Evolutionary conservation across 1,284 basidiomycete genomes (phyloP).

Genomic region (Ustilago esculenta): DNA sequence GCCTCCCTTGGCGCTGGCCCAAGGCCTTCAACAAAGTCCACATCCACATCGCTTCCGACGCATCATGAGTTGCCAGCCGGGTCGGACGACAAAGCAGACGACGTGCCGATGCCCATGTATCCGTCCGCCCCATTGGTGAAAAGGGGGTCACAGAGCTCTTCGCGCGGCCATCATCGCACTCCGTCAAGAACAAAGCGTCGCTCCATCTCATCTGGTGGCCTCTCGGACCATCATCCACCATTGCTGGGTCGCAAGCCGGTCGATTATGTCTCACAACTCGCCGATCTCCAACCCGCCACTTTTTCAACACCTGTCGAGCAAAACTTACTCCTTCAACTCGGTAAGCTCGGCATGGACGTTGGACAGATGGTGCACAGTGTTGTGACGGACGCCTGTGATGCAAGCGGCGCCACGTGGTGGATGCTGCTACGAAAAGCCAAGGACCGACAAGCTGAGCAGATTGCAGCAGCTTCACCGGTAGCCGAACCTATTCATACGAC

Average conservation of each 20-base stretch:
- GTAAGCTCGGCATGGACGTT: slow-evolving; percentile 84
- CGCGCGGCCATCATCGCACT: slow-evolving; percentile 74
- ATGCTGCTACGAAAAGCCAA: slow-evolving; percentile 84
- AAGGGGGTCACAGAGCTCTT: slow-evolving; percentile 45
- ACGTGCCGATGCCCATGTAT: slow-evolving; percentile 18
- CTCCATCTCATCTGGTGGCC: slow-evolving; percentile 73
- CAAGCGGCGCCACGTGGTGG: slow-evolving; percentile 94
- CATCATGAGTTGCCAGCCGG: slow-evolving; percentile 46
- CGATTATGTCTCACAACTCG: slow-evolving; percentile 78
- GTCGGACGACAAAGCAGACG: slow-evolving; percentile 11
- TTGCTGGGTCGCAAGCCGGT: slow-evolving; percentile 56
- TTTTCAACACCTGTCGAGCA: slow-evolving; percentile 84
- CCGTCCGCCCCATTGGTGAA: slow-evolving; percentile 42
- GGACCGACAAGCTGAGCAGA: slow-evolving; percentile 66
- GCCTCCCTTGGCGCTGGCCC: slow-evolving; percentile 28
- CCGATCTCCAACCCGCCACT: slow-evolving; percentile 77
- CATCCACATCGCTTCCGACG: slow-evolving; percentile 44
- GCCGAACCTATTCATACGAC: background rate
- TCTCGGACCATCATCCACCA: slow-evolving; percentile 60
- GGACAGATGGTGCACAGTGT: slow-evolving; percentile 95
- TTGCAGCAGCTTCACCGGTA: background rate
- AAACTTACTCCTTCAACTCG: slow-evolving; percentile 79
- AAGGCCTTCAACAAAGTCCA: slow-evolving; percentile 19
- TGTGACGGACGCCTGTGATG: slow-evolving; percentile 88
- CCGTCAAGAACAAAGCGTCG: slow-evolving; percentile 93